phyloP scores from a whole-genome alignment of 768 basidiomycete species.

The Boletus rubescentipes region DNA sequence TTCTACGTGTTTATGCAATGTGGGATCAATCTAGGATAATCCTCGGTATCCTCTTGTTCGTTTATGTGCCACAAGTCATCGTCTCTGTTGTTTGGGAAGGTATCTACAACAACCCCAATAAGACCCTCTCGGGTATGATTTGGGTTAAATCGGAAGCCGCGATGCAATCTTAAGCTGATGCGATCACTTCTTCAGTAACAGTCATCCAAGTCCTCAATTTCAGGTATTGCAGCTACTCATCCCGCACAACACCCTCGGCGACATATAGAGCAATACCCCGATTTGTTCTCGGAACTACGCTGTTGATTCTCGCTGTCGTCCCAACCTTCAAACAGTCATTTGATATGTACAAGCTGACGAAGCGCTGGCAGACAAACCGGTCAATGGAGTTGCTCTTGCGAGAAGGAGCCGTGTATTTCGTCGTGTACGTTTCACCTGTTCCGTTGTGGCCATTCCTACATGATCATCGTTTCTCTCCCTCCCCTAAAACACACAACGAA shows the following conservation, averaged over 20 bases:
- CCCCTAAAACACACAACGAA: too few relatives aligned
- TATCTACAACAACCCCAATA: neutral
- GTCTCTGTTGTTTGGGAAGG: neutral
- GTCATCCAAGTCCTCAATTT: neutral
- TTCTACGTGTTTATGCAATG: slow-evolving; percentile 18
- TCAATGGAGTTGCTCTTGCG: slow-evolving; percentile 3
- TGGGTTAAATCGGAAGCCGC: neutral
- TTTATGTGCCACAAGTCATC: neutral
- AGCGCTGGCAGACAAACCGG: slow-evolving; percentile 5
- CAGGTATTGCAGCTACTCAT: slow-evolving; percentile 1
- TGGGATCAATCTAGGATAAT: slow-evolving; percentile 8
- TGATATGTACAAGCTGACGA: slow-evolving; percentile 8
- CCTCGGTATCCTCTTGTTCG: slow-evolving; percentile 3
- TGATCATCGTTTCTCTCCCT: too few relatives aligned
- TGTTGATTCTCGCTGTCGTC: slow-evolving; percentile 1
- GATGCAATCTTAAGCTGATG: too few relatives aligned
- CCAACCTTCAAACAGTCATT: neutral
- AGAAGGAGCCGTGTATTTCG: slow-evolving; percentile 14
- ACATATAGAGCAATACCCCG: slow-evolving; percentile 7
- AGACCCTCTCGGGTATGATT: slow-evolving; percentile 4
- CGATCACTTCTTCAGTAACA: neutral
- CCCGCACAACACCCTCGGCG: neutral
- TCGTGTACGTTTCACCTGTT: slow-evolving; percentile 3
- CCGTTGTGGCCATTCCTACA: neutral
- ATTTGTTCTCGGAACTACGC: neutral